phyloP scores from a whole-genome alignment of 2,329 filamentous ascomycete species.

The Coccinonectria pachysandricola region DNA sequence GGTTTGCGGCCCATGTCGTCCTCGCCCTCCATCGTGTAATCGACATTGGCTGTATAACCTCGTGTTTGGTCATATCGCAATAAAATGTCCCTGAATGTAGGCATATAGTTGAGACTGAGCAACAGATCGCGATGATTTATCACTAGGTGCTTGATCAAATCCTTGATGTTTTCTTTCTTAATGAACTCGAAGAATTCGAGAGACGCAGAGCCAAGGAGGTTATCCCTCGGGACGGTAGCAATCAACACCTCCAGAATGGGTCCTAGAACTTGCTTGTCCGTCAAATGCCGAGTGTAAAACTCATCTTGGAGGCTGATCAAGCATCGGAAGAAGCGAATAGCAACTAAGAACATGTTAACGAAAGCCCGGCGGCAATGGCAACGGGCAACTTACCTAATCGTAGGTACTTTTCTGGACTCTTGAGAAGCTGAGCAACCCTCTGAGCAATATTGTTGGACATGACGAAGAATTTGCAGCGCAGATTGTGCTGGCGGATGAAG shows the following conservation, averaged over 20 bases:
- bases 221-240: constrained; percentile 82
- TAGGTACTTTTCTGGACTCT: constrained; percentile 80
- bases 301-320: constrained; percentile 80
- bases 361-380: too few relatives aligned
- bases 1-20: constrained; percentile 41
- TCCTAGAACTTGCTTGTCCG: constrained; percentile 69
- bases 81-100: constrained; percentile 71
- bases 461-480: constrained; percentile 81
- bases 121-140: constrained; percentile 74
- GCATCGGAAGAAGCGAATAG: constrained; percentile 87
- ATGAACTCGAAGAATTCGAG: constrained; percentile 91
- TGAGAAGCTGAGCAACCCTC: constrained; percentile 72
- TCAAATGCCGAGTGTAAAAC: constrained; percentile 79
- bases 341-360: constrained; percentile 43
- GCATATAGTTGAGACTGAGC: constrained; percentile 66
- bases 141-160: constrained; percentile 73
- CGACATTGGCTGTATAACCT: constrained; percentile 54
- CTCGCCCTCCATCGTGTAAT: constrained; percentile 64
- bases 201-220: constrained; percentile 85
- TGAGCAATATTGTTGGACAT: constrained; percentile 67
- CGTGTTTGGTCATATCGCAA: constrained; percentile 69
- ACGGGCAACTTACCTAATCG: constrained; percentile 58
- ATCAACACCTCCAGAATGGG: constrained; percentile 77
- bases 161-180: constrained; percentile 69
- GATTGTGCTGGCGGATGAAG: constrained; percentile 81